Evolutionary conservation across 208 protist species (phyloP), one percentile per base, ranked within the genome.

Genomic region (Novymonas esmeraldas): DNA sequence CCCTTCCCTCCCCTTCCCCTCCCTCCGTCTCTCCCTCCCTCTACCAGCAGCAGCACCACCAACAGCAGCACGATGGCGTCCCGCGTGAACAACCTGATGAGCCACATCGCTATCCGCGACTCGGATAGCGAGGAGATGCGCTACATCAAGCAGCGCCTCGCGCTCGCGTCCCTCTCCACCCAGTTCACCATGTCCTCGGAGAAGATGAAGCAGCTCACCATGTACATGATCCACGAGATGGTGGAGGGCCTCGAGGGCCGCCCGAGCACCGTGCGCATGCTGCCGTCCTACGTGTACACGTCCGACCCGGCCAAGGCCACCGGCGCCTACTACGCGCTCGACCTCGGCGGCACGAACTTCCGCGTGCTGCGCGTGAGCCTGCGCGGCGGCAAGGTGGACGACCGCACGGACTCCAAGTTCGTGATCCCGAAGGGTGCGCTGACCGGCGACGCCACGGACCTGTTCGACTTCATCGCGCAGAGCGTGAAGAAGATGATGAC

Each of bases 301-400:
- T 76, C 70, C 56, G 60, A 89, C 57, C 76, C 84, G 22, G 63
- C 38, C 49, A 64, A 62, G 64, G 79, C 85, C 36, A 84, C 73
- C 14, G 93, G 93, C 38, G 72, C 81, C 54, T 96, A 84, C 81
- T 90, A 92, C 76, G 93, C 93, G 34, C 82, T 97, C 26, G 93
- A 97, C 74, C 85, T 97, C 38, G 93, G 93, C 42, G 93, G 93
- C 64, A 94, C 87, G 63, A 96, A 97, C 80, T 95, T 95, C 74
- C 85, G 90, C 29, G 89, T 97, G 56, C 62, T 97, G 51, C 79
- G 84, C 18, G 75, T 97, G 56, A 36, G 52, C 36, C 70, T 95
- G 49, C 70, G 78, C 59, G 34, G 70, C 56, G 88, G 81, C 60
- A 72, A 65, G 50, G 68, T 94, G 24, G 76, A 78, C 26, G 61